Conservation (phyloP, 2,329 filamentous ascomycete genomes). For the Septoria linicola region DNA sequence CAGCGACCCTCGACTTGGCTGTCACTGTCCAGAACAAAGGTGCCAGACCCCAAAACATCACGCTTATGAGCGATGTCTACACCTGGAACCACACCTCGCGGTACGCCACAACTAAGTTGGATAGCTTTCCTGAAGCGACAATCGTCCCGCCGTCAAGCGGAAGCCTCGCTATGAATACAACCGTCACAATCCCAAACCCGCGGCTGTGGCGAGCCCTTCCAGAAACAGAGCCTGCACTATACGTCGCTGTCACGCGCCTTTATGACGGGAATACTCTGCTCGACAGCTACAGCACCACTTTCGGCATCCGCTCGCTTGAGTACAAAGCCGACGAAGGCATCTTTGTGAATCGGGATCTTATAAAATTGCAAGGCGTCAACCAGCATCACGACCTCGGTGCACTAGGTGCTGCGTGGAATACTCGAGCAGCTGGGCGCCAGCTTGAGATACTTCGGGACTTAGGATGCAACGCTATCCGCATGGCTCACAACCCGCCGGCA, state of each 20-base stretch:
- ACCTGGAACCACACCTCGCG: not conserved
- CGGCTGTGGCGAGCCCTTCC: not conserved
- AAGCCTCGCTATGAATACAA: not conserved
- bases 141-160: not conserved
- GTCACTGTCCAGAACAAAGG: not conserved
- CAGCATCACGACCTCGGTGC: constrained; percentile 4
- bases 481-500: constrained; percentile 6
- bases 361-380: constrained; percentile 6
- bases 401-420: constrained; percentile 4
- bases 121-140: not conserved
- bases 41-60: not conserved
- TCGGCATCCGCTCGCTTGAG: constrained; percentile 2
- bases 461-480: constrained; percentile 2
- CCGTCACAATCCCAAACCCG: not conserved
- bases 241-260: not conserved
- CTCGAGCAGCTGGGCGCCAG: not conserved
- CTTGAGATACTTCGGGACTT: constrained; percentile 1
- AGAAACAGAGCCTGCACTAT: not conserved
- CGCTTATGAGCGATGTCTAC: not conserved
- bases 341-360: not conserved
- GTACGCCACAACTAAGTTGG: not conserved
- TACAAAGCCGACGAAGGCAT: constrained; percentile 1
- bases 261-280: not conserved
- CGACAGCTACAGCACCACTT: not conserved
- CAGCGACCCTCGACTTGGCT: not conserved